These are phyloP conservation scores for Daldinia loculata DNA, from an alignment of 495 filamentous ascomycete species.

Conservation along the genomic window DNA sequence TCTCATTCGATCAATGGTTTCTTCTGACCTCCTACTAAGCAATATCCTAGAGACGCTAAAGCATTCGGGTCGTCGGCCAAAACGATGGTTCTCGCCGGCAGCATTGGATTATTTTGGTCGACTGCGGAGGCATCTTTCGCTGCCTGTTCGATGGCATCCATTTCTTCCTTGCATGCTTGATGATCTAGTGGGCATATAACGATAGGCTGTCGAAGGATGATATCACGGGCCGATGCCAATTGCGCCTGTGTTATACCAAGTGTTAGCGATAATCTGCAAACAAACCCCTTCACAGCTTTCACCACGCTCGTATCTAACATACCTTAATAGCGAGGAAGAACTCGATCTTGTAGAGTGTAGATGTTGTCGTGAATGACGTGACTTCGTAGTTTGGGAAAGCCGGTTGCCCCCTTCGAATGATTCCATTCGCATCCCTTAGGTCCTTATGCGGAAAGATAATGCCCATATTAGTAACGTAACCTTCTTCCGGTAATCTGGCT, in stretches of 20 bases:
- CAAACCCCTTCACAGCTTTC: background rate
- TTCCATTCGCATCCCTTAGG: conserved; percentile 84
- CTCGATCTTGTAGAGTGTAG: conserved; percentile 96
- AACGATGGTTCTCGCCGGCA: conserved; percentile 84
- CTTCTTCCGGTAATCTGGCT: conserved; percentile 83
- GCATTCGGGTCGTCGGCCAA: conserved; percentile 78
- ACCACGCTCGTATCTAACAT: conserved; percentile 36
- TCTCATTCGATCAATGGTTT: conserved; percentile 90
- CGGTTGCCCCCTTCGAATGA: conserved; percentile 82
- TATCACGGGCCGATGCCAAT: conserved; percentile 89
- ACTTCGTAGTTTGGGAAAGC: conserved; percentile 91
- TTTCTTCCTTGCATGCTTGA: conserved; percentile 94
- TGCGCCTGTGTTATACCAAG: conserved; percentile 69
- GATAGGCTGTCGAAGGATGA: conserved; percentile 89
- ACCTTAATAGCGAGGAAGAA: conserved; percentile 96
- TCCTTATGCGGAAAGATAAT: conserved; percentile 93
- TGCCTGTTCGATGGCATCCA: conserved; percentile 95
- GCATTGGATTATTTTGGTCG: conserved; percentile 85
- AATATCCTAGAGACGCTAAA: conserved; percentile 78
- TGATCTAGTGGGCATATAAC: conserved; percentile 96
- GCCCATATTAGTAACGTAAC: conserved; percentile 90
- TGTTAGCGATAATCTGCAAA: conserved; percentile 35
- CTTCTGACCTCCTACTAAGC: conserved; percentile 84
- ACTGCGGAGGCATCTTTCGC: conserved; percentile 90
- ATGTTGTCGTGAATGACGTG: conserved; percentile 90